Evolutionary conservation across 2,329 filamentous ascomycete species (phyloP), one percentile per base, ranked within the genome.

Genomic region (Onygena corvina): DNA sequence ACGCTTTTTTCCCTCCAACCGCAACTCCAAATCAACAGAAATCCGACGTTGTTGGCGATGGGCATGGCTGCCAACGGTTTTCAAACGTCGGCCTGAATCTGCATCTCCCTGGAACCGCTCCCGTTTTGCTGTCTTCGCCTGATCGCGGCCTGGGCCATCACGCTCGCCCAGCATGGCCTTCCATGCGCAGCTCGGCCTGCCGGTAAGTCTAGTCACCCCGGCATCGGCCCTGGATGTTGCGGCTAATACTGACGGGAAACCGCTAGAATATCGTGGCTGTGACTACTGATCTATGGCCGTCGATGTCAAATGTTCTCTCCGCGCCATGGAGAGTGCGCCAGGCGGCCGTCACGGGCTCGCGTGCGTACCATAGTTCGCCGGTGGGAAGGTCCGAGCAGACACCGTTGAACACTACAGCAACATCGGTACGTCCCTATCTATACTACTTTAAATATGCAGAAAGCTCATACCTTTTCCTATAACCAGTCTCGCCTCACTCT

Each of bases 141-240:
- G 29, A 31, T 31, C 29, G 29, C 33, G 14, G 33, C 33, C 33
- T 35, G 33, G 18, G 46, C 59, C 68, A 52, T 35, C 33, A 35
- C 33, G 33, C 33, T 31, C 29, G 29, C 29, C 18, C 33, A 23
- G 36, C 20, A 76, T 76, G 74, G 72, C 73, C 60, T 73, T 75
- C 58, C 71, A 73, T 61, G 64, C 68, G 57, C 66, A 72, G 55
- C 61, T 71, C 57, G 66, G 65, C 54, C 60, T 71, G 54, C 70
- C 71, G 58, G 73, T 76, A 61, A 58, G 71, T 34, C 21, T 9
- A 25, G 54, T 21, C 36, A 34, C 11, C 14, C 20, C 12, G 35
- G 11, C 21, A 11, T 42, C 36, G 11, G 7, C 11, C 20, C 7
- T n/a, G 20, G 14, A 4, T 25, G 16, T 27, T 5, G 3, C 18